Evolutionary conservation across 2,329 filamentous ascomycete species (phyloP).

Genomic region (Xylaria sp.): DNA sequence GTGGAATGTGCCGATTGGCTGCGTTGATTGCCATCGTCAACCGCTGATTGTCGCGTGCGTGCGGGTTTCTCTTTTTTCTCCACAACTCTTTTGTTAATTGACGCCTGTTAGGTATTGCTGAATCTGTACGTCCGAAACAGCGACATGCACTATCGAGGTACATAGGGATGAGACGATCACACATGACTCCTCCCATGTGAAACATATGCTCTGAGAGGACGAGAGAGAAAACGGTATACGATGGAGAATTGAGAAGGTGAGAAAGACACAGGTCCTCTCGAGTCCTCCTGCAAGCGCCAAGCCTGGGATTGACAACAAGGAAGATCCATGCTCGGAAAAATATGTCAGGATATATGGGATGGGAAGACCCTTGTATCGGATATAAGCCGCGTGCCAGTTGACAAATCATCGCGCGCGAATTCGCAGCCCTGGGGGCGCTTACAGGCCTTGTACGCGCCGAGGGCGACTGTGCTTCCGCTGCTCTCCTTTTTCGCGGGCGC

Average conservation of each 20-base stretch:
- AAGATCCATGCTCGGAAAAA: not conserved
- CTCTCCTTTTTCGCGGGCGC: not conserved
- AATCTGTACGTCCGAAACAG: too few species aligned
- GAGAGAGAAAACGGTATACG: too few species aligned
- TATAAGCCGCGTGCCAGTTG: slow-evolving; percentile 1
- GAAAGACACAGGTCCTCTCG: too few species aligned
- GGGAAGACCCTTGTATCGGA: not conserved
- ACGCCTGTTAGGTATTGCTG: not conserved
- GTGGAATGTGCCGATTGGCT: slow-evolving; percentile 19
- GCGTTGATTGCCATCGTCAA: not conserved
- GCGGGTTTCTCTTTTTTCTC: not conserved
- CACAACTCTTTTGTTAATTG: not conserved
- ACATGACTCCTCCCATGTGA: too few species aligned
- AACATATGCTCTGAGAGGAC: too few species aligned
- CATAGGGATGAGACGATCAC: too few species aligned
- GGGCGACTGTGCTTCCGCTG: not conserved
- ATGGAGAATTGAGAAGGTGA: too few species aligned
- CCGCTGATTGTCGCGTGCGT: not conserved
- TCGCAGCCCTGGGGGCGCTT: slow-evolving; percentile 12
- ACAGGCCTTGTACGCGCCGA: slow-evolving; percentile 16
- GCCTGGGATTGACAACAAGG: too few species aligned
- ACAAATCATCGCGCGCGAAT: slow-evolving; percentile 12
- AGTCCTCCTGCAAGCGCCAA: not conserved
- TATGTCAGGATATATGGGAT: too few species aligned
- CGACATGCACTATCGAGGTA: too few species aligned